Evolutionary conservation across 345 rosid genomes (phyloP), one percentile per base, ranked within the genome.

Genomic region (Gossypium ekmanianum): DNA sequence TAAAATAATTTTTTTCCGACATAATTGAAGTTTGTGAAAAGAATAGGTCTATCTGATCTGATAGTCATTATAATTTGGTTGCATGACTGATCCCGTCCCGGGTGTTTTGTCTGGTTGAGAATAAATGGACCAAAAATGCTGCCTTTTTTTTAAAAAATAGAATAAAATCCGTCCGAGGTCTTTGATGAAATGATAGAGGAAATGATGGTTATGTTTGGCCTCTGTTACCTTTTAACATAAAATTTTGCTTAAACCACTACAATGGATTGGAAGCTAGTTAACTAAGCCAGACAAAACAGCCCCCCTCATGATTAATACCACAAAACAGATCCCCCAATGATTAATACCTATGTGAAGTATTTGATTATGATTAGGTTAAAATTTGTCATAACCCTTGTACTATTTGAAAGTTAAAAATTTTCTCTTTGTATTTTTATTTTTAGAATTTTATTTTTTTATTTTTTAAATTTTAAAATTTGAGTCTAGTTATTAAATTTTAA

Each of bases 241-340:
- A 16, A 16, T 29, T 39, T 29, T 62, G 67, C 67, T 64, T 41
- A 64, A 62, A 34, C 50, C 26, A 3, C 13, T 3, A 18, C 69
- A 3, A 11, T 64, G 52, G 70, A 65, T 18, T 64, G 70, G 70
- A 65, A 43, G 52, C 13, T 65, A 18, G 52, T 66, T 66, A 66
- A 66, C 3, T 34, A 20, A 44, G 54, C 4, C 39, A 59, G 39
- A 20, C 71, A 20, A 7, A 34, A 34, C 7, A 34, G 41, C 0
- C 4, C 34, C 34, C 5, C 5, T 0, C 5, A 3, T 3, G 34
- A 29, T 0, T 29, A 29, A 29, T 29, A 0, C 34, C 34, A 3
- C 29, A 27, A 27, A 27, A 27, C 29, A 3, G 29, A 27, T 0
- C 34, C 41, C 41, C 39, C 0, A 4, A 34, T 34, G 41, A 34